Percentiles rank a stretch among this genome's conserved stretches.
phyloP scores from a whole-genome alignment of 1,139 yeast genomes.

The Hyphopichia khmerensis region DNA sequence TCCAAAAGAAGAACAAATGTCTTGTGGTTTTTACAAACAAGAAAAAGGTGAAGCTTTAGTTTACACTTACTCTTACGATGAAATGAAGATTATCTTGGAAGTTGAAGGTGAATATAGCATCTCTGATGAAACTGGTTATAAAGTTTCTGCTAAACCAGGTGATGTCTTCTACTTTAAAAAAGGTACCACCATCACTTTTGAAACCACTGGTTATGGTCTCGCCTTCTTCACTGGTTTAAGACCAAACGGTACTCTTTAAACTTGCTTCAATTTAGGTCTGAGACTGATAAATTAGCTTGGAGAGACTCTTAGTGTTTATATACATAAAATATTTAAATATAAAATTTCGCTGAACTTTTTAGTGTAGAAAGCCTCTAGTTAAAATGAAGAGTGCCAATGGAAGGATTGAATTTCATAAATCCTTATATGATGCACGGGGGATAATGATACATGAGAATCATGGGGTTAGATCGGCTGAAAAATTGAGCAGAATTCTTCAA shows the following conservation, averaged over 20 bases:
- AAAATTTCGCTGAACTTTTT: too few species aligned
- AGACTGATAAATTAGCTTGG: neutral
- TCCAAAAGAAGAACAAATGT: conserved; percentile 55
- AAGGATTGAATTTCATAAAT: too few species aligned
- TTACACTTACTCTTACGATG: conserved; percentile 64
- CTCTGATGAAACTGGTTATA: conserved; percentile 61
- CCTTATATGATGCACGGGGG: too few species aligned
- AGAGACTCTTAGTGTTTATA: too few species aligned
- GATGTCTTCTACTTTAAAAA: conserved; percentile 68
- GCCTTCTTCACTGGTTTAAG: conserved; percentile 68
- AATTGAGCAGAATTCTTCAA: too few species aligned
- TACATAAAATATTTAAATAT: too few species aligned
- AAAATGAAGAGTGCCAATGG: too few species aligned
- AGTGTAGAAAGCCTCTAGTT: too few species aligned
- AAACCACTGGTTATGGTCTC: conserved; percentile 62
- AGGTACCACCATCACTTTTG: conserved; percentile 67
- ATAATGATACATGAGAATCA: too few species aligned
- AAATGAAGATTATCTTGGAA: conserved; percentile 67
- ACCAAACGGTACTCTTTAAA: conserved; percentile 23
- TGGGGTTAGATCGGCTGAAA: too few species aligned
- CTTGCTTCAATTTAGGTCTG: neutral
- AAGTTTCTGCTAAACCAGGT: conserved; percentile 57
- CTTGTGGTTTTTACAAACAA: conserved; percentile 68
- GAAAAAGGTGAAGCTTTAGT: conserved; percentile 66
- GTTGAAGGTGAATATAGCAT: conserved; percentile 63